phyloP scores from a whole-genome alignment of 495 filamentous ascomycete species.

The Hyaloscypha finlandica region DNA sequence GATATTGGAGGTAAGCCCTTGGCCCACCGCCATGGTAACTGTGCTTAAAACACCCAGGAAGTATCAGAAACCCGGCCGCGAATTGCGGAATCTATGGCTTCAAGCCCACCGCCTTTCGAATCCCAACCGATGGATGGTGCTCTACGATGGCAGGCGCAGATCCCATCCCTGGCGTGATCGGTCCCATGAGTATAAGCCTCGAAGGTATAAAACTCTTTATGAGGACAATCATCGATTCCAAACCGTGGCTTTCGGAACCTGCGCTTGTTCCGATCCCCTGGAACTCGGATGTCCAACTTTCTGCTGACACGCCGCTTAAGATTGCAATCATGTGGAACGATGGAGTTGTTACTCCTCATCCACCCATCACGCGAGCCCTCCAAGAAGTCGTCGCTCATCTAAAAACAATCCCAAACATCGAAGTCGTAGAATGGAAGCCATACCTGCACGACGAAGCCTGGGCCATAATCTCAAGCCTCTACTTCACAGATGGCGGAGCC shows the following conservation, averaged over 20 bases:
- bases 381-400: constrained; percentile 42
- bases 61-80: constrained; percentile 52
- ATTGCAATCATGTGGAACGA: constrained; percentile 57
- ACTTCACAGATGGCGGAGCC: constrained; percentile 56
- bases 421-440: constrained; percentile 36
- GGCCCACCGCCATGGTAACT: constrained; percentile 15
- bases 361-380: constrained; percentile 50
- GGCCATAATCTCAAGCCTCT: constrained; percentile 51
- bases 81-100: constrained; percentile 59
- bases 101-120: constrained; percentile 48
- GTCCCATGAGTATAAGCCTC: constrained; percentile 46
- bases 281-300: background rate
- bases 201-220: constrained; percentile 44
- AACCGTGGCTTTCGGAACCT: constrained; percentile 45
- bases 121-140: constrained; percentile 46
- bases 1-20: constrained; percentile 59
- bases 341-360: constrained; percentile 56
- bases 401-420: constrained; percentile 40
- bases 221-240: constrained; percentile 36
- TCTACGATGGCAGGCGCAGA: constrained; percentile 28
- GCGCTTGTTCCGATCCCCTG: constrained; percentile 41
- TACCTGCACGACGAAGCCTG: constrained; percentile 40
- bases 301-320: constrained; percentile 33
- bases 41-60: constrained; percentile 7
- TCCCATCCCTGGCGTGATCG: constrained; percentile 40